Conservation (phyloP, 441 rosid genomes). For the Pelargonium cotyledonis region DNA sequence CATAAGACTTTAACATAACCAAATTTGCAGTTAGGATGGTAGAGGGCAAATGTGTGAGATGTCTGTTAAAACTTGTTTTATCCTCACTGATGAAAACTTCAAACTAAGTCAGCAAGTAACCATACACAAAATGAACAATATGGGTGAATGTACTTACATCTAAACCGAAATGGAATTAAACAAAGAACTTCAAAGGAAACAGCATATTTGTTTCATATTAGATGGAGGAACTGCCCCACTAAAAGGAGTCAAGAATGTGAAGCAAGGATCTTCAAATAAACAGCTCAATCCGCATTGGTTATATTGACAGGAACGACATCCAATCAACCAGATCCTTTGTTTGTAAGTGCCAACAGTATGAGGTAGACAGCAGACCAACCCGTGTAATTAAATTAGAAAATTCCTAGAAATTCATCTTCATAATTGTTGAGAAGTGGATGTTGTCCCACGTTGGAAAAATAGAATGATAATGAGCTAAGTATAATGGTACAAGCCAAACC, state of each 20-base stretch:
- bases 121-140: neutral
- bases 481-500: too few relatives aligned
- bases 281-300: too few relatives aligned
- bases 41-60: neutral
- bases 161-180: neutral
- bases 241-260: neutral
- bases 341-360: too few relatives aligned
- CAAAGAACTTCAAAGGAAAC: neutral
- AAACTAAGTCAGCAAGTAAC: neutral
- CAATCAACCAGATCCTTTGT: too few relatives aligned
- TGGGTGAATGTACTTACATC: neutral
- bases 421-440: too few relatives aligned
- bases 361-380: too few relatives aligned
- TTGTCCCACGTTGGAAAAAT: too few relatives aligned
- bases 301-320: too few relatives aligned
- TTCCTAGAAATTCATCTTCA: too few relatives aligned
- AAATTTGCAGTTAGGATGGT: neutral
- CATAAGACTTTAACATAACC: neutral
- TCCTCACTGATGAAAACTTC: neutral
- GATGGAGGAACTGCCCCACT: neutral
- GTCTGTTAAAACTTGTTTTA: neutral
- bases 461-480: too few relatives aligned
- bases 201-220: neutral
- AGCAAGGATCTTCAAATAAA: neutral
- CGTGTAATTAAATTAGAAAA: too few relatives aligned